Evolutionary conservation across 2,329 filamentous ascomycete species (phyloP), one percentile per base, ranked within the genome.

Genomic region (Cephalotrichum gorgonifer): DNA sequence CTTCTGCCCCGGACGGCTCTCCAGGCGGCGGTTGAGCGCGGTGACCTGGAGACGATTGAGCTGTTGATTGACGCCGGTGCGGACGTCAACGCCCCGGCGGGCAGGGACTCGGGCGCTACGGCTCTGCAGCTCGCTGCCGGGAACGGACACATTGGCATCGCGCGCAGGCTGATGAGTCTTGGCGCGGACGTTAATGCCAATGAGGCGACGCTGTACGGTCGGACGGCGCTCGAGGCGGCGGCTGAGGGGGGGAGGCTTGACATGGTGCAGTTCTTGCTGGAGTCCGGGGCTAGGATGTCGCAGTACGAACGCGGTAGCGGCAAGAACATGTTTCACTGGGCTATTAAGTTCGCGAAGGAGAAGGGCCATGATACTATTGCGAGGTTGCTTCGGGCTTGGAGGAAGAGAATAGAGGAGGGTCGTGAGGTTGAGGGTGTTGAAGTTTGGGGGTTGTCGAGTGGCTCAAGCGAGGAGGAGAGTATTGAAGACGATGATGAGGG

Each of bases 21-120:
- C 1, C 68, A 71, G 47, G 67, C 58, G 0, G 68, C 69, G 0
- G 63, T 62, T 33, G 64, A 68, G 41, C 58, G 58, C 1, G 59
- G 66, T 3, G 56, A 60, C 28, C 50, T 46, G 0, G 62, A 67
- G 3, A 64, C 70, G 9, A 67, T 68, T 12, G 52, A 56, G 1
- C 53, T 69, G 2, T 53, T 71, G 3, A 56, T 69, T 4, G 58
- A 64, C 12, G 61, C 62, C 0, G 64, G 66, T 0, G 66, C 66
- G 0, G 59, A 69, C 43, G 64, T 70, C 27, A 65, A 69, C 35
- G 25, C 22, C 15, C 55, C 64, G 3, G 50, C 58, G 0, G 63
- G 64, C 27, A 50, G 59, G 2, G 58, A 65, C 5, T 22, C 35
- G 2, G 60, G 65, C 9, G 61, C 68, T 33, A 67, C 67, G 0